Percentiles rank a stretch among this genome's conserved stretches.
These are phyloP conservation scores for Pharus latifolius DNA, from an alignment of 176 grass and related monocot species.

Conservation along the genomic window DNA sequence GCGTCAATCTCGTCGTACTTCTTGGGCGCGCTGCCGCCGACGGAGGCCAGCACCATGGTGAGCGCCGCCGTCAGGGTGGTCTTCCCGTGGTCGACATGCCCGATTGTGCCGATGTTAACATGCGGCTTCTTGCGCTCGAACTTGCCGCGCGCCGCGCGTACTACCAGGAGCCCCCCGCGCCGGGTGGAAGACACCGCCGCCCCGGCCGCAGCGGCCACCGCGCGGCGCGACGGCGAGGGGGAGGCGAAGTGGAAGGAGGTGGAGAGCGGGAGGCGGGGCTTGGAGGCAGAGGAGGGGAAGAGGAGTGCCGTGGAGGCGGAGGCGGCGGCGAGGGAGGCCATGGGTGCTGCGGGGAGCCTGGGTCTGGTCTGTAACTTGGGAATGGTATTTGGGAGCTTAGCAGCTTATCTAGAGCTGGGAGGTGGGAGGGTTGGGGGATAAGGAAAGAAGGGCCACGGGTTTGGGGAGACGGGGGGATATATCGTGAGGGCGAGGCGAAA, in stretches of 20 bases:
- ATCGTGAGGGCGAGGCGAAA: no score
- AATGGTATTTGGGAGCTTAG: neutral
- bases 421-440: constrained; percentile 15
- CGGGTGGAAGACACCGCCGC: neutral
- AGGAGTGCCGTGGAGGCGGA: constrained; percentile 32
- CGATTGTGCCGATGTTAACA: constrained; percentile 98
- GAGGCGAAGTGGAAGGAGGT: constrained; percentile 26
- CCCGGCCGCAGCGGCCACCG: neutral
- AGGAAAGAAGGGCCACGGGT: constrained; percentile 51
- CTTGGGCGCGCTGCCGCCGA: constrained; percentile 77
- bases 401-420: constrained; percentile 39
- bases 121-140: constrained; percentile 96
- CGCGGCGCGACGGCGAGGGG: constrained; percentile 14
- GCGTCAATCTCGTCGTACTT: constrained; percentile 99
- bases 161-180: constrained; percentile 45
- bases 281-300: constrained; percentile 29
- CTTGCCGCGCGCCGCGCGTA: constrained; percentile 81
- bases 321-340: constrained; percentile 29
- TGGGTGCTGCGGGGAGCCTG: neutral
- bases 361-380: no score
- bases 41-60: constrained; percentile 86
- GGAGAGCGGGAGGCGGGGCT: constrained; percentile 36
- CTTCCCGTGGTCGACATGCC: constrained; percentile 98
- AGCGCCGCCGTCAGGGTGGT: constrained; percentile 94
- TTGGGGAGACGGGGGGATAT: neutral